Base-by-base conservation (phyloP, 1,284 basidiomycete species). In the Puccinia coronata region DNA sequence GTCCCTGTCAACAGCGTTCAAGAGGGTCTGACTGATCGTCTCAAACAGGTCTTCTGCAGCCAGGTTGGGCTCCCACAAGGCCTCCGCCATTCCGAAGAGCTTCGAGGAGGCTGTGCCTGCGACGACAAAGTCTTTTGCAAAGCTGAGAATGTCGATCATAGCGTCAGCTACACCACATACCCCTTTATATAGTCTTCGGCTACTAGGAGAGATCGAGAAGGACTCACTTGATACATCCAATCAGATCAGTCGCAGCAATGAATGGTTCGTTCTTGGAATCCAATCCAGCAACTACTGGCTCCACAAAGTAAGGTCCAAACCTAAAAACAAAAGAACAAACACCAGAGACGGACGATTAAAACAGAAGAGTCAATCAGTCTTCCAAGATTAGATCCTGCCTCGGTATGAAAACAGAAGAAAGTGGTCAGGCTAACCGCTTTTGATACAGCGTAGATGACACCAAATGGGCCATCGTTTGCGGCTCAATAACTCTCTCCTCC, bases 381-480 rank as follows among this genome's bases (percentile, higher is more conserved):
- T 51, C 25, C 5, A n/a, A 36, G 25, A 31, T 34, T 75, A 31
- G 31, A 5, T 53, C 11, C 6, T 51, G 5, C 34, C 31, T 51
- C 43, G 16, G 43, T 47, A 6, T 47, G 43, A 31, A 31, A 6
- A n/a, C n/a, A n/a, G n/a, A n/a, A 31, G 5, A 57, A 63, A 18
- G 20, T 28, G 65, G 9, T 36, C 23, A 39, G 82, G n/a, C 88
- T 82, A 80, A 89, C 87, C 96, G 91, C 86, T 91, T 91, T 88
- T 98, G 95, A 87, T 99, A 99, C 39, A 99, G 90, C n/a, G 96
- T 97, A 80, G 94, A 96, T 77, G 94, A 96, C 83, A 98, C 92
- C 83, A 99, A 91, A 85, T 96, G 94, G 34, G 95, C 93, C 87
- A 99, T 98, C 11, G 95, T 95, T 88, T 96, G 92, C 69, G 97